These are phyloP conservation scores for Vitis hybrid DNA, from an alignment of 177 flowering plant species.

Conservation along the genomic window DNA sequence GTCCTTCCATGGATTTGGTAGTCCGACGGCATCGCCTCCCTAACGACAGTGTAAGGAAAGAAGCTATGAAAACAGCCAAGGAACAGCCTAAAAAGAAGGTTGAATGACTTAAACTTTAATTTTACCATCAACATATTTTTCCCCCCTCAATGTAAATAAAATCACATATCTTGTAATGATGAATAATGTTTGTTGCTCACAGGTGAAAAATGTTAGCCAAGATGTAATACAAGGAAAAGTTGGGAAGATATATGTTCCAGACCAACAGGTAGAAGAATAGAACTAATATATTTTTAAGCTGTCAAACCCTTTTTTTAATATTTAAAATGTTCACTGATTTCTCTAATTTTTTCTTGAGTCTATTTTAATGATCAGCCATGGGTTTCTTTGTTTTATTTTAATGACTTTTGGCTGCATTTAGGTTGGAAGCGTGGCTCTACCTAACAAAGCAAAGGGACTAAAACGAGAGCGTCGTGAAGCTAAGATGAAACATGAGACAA, in stretches of 20 bases:
- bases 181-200: constrained; percentile 20
- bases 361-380: neutral
- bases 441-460: constrained; percentile 65
- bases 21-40: constrained; percentile 89
- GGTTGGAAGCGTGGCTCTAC: constrained; percentile 60
- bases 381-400: neutral
- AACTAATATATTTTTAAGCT: neutral
- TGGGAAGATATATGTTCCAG: constrained; percentile 83
- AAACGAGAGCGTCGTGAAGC: constrained; percentile 89
- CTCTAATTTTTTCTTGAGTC: neutral
- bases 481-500: constrained; percentile 37
- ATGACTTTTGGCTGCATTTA: constrained; percentile 15
- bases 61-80: constrained; percentile 68
- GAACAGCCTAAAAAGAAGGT: constrained; percentile 84
- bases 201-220: constrained; percentile 78
- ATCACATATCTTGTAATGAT: neutral
- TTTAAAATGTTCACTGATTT: too few relatives aligned
- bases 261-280: constrained; percentile 60
- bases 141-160: neutral
- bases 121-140: neutral
- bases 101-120: neutral
- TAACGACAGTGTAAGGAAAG: constrained; percentile 64
- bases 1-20: constrained; percentile 94
- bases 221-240: constrained; percentile 62
- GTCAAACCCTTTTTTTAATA: neutral